These are phyloP conservation scores for Conoideocrella luteorostrata DNA, from an alignment of 2,329 filamentous ascomycete species.

Conservation along the genomic window DNA sequence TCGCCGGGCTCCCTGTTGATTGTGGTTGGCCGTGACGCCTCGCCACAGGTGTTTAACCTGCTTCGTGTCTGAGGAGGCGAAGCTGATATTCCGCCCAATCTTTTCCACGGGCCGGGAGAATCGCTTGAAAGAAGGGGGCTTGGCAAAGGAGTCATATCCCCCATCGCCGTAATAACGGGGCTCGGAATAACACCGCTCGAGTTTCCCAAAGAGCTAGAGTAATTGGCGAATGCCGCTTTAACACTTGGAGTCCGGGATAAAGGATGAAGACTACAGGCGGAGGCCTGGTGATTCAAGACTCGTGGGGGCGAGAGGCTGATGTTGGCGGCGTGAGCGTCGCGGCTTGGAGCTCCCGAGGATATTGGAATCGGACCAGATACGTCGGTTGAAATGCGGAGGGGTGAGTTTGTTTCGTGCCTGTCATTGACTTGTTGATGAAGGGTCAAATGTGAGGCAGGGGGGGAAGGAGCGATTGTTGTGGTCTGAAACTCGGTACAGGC, in stretches of 20 bases:
- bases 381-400: conserved; percentile 34
- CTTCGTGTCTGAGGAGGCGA: conserved; percentile 30
- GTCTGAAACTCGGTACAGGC: conserved; percentile 19
- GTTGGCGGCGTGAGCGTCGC: conserved; percentile 31
- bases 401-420: conserved; percentile 14
- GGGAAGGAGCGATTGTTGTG: conserved; percentile 29
- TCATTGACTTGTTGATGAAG: conserved; percentile 8
- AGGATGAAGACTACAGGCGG: conserved; percentile 34
- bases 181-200: conserved; percentile 65
- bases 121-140: conserved; percentile 63
- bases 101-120: conserved; percentile 62
- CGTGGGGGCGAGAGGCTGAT: conserved; percentile 24
- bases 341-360: conserved; percentile 14
- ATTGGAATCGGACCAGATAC: conserved; percentile 13
- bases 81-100: conserved; percentile 39
- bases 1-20: conserved; percentile 47
- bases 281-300: conserved; percentile 21
- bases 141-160: conserved; percentile 71
- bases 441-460: conserved; percentile 14
- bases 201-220: conserved; percentile 44
- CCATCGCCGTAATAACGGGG: conserved; percentile 68
- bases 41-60: conserved; percentile 18
- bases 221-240: conserved; percentile 47
- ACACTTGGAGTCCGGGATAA: conserved; percentile 56
- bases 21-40: conserved; percentile 39